phyloP scores from a whole-genome alignment of 2,329 filamentous ascomycete genomes.

The Colletotrichum truncatum region DNA sequence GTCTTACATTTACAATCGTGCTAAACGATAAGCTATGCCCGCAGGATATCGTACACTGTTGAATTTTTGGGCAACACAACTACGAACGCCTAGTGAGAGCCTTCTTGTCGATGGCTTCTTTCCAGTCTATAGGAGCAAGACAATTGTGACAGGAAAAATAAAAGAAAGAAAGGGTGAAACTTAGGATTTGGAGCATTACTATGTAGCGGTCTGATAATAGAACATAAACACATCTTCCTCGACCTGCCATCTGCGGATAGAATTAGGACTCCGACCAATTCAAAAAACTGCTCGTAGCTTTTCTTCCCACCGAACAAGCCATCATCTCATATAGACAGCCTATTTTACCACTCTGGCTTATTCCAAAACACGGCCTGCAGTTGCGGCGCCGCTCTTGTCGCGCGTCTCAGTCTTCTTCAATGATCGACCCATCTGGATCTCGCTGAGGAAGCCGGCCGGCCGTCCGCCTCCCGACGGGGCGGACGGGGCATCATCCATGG shows the following conservation, averaged over 20 bases:
- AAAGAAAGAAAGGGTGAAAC: too few species aligned
- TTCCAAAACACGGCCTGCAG: conserved; percentile 79
- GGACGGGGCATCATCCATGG: conserved; percentile 46
- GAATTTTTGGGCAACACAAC: too few species aligned
- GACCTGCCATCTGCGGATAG: conserved; percentile 1
- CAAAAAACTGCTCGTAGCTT: not conserved
- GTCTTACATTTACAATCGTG: too few species aligned
- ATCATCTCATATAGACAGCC: too few species aligned
- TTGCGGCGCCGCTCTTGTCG: conserved; percentile 78
- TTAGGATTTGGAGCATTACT: conserved; percentile 16
- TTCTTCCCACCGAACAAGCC: not conserved
- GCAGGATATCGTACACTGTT: too few species aligned
- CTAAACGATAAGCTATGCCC: too few species aligned
- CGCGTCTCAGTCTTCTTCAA: conserved; percentile 91
- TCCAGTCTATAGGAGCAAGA: not conserved
- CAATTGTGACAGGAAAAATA: not conserved
- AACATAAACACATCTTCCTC: not conserved
- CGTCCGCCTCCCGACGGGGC: conserved; percentile 58
- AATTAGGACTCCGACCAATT: not conserved
- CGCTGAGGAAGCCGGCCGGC: conserved; percentile 74
- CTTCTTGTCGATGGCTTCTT: not conserved
- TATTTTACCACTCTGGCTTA: too few species aligned
- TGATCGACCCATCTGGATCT: conserved; percentile 83
- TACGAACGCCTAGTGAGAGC: not conserved
- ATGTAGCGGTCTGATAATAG: conserved; percentile 6